phyloP scores from a whole-genome alignment of 495 filamentous ascomycete species.

The Penicillium bovifimosum region DNA sequence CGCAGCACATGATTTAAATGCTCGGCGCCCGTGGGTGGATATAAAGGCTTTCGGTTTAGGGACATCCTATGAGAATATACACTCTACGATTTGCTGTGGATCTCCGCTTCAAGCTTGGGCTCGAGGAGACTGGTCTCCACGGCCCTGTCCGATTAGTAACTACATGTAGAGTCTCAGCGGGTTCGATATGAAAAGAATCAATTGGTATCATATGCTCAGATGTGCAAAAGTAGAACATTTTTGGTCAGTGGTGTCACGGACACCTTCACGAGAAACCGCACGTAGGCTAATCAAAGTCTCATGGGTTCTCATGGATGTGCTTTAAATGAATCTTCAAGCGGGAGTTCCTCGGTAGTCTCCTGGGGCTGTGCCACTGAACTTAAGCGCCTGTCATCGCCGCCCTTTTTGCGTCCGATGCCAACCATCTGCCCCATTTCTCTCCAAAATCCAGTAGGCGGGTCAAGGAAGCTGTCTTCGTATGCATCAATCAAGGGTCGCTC shows the following conservation, averaged over 20 bases:
- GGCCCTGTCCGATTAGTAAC: too few relatives aligned
- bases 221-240: neutral
- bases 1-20: neutral
- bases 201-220: neutral
- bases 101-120: too few relatives aligned
- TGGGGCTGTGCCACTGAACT: neutral
- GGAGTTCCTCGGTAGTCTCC: neutral
- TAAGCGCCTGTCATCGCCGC: neutral
- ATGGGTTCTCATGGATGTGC: too few relatives aligned
- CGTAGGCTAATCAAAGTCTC: too few relatives aligned
- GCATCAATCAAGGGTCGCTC: slow-evolving; percentile 37
- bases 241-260: neutral
- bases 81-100: too few relatives aligned
- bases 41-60: too few relatives aligned
- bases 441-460: slow-evolving; percentile 25
- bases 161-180: too few relatives aligned
- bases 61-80: too few relatives aligned
- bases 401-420: slow-evolving; percentile 1
- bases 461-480: slow-evolving; percentile 27
- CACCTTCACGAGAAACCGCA: too few relatives aligned
- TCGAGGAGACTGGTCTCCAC: too few relatives aligned
- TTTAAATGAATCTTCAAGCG: neutral
- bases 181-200: neutral
- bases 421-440: slow-evolving; percentile 22
- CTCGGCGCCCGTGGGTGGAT: neutral